Conservation (phyloP, 2,329 filamentous ascomycete genomes). For the Fusarium incarnatum region DNA sequence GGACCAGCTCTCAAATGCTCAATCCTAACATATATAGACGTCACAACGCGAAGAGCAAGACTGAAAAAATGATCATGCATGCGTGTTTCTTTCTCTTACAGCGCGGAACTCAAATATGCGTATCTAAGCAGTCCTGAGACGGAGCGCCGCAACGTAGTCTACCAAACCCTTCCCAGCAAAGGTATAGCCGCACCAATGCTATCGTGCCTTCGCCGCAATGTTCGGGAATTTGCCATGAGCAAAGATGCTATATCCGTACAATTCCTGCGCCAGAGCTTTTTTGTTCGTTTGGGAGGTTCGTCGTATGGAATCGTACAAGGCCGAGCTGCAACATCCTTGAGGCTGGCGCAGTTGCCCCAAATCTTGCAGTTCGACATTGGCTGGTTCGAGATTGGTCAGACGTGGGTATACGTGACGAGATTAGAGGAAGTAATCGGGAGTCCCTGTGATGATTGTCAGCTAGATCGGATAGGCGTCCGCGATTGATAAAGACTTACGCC, state of each 20-base stretch:
- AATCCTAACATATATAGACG: neutral
- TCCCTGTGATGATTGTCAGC: conserved; percentile 62
- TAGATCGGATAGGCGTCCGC: neutral
- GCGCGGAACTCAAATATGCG: conserved; percentile 45
- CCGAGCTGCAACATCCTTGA: conserved; percentile 37
- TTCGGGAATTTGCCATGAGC: conserved; percentile 37
- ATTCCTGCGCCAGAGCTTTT: conserved; percentile 32
- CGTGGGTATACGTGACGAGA: conserved; percentile 46
- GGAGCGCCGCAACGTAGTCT: conserved; percentile 28
- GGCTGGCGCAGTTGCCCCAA: conserved; percentile 30
- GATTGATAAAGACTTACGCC: conserved; percentile 68
- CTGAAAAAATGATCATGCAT: conserved; percentile 34
- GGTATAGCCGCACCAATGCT: conserved; percentile 29
- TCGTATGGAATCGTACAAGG: conserved; percentile 48
- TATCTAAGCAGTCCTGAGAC: conserved; percentile 45
- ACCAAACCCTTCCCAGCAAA: conserved; percentile 29
- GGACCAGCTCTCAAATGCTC: neutral
- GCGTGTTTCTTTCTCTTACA: conserved; percentile 43
- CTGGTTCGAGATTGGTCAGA: conserved; percentile 41
- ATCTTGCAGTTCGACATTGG: conserved; percentile 30
- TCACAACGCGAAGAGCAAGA: neutral
- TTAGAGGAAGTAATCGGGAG: conserved; percentile 99
- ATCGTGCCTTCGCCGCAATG: conserved; percentile 21
- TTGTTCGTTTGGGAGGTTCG: conserved; percentile 34
- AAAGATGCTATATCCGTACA: conserved; percentile 39